A percentile compares a stretch with the other conserved stretches of the same genome.
Conservation (phyloP, 1,284 basidiomycete genomes). For the Ganoderma sinense region DNA sequence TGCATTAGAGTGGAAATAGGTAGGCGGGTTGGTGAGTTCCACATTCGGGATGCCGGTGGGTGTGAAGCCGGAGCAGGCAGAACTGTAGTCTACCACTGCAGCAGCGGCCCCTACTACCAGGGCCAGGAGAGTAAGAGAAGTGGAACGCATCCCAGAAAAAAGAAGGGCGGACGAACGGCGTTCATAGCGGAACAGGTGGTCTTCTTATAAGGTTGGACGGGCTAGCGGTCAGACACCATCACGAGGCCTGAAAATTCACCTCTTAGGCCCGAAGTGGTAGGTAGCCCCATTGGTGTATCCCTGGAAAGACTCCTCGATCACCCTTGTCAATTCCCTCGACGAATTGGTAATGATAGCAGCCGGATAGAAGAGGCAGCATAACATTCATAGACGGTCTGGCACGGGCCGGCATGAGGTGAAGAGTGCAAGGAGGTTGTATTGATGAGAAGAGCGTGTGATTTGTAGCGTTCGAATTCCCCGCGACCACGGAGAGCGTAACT, state of each 20-base stretch:
- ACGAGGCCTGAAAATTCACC: not conserved
- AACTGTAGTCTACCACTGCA: not conserved
- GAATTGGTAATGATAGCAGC: not conserved
- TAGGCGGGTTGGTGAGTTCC: slow-evolving; percentile 18
- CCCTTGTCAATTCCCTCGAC: not conserved
- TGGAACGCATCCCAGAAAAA: slow-evolving; percentile 8
- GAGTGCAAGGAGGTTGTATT: not conserved
- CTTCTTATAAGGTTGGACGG: slow-evolving; percentile 16
- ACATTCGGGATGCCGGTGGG: slow-evolving; percentile 11
- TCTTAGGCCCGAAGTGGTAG: not conserved
- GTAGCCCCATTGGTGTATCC: not conserved
- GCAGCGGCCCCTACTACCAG: slow-evolving; percentile 11
- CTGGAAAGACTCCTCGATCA: not conserved
- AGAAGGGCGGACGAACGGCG: slow-evolving; percentile 2
- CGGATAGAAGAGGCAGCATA: not conserved
- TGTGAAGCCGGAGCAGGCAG: slow-evolving; percentile 19
- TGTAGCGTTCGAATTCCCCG: not conserved
- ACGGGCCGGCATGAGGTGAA: not conserved
- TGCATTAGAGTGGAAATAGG: slow-evolving; percentile 24
- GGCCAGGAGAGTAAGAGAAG: slow-evolving; percentile 15
- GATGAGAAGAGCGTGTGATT: not conserved
- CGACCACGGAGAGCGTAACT: not conserved
- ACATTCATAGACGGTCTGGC: not conserved
- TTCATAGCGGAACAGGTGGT: not conserved
- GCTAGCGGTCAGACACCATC: not conserved